A percentile compares a stretch with the other conserved stretches of the same genome.
These are phyloP conservation scores for Cytidiella melzeri DNA, from an alignment of 768 basidiomycete genomes.

Conservation along the genomic window DNA sequence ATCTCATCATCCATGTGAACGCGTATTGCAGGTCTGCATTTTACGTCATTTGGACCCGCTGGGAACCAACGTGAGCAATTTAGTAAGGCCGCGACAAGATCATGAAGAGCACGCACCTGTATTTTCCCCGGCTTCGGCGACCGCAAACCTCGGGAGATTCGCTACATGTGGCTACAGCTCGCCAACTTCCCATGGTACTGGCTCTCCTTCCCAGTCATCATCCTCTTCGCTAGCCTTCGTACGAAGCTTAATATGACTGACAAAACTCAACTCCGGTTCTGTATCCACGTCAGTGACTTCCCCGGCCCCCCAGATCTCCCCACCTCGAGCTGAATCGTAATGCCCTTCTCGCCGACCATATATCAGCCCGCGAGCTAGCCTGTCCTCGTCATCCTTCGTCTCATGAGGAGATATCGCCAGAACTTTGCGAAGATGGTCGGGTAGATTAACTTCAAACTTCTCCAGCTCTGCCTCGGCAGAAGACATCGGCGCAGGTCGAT, in stretches of 20 bases:
- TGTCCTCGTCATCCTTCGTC: constrained; percentile 42
- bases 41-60: too few species aligned
- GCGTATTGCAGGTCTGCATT: too few species aligned
- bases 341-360: constrained; percentile 48
- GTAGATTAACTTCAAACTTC: constrained; percentile 51
- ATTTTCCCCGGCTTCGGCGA: neutral
- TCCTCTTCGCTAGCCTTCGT: constrained; percentile 30
- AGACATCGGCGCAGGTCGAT: constrained; percentile 11
- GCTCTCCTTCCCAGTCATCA: constrained; percentile 70
- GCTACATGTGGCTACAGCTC: constrained; percentile 47
- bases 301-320: constrained; percentile 72
- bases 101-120: neutral
- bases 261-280: constrained; percentile 8
- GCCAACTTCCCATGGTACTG: constrained; percentile 75
- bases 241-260: constrained; percentile 30
- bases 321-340: constrained; percentile 61
- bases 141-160: constrained; percentile 1
- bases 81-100: too few species aligned
- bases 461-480: constrained; percentile 25
- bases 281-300: constrained; percentile 39
- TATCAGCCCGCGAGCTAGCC: constrained; percentile 52
- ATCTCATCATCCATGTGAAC: too few species aligned
- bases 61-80: too few species aligned
- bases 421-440: constrained; percentile 59
- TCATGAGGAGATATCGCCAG: constrained; percentile 48